Evolutionary conservation across 495 filamentous ascomycete species (phyloP).

Genomic region (Lophiotrema nucula): DNA sequence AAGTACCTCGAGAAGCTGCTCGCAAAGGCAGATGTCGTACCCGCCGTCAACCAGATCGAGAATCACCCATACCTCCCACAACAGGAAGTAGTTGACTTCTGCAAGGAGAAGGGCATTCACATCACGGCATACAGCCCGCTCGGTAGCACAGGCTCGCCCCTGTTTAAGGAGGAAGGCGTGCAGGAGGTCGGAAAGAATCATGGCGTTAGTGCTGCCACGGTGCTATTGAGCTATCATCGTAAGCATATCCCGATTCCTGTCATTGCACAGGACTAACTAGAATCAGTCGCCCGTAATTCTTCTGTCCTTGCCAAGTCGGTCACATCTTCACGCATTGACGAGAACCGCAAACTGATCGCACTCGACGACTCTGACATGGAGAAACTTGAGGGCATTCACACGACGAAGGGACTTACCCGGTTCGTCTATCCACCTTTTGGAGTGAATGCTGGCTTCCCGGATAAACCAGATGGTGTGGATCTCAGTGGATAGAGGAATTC

Average conservation of each 20-base stretch:
- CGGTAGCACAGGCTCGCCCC: conserved; percentile 73
- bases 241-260: too few relatives aligned
- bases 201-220: conserved; percentile 57
- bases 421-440: conserved; percentile 81
- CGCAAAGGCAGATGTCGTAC: conserved; percentile 60
- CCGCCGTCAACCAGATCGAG: conserved; percentile 91
- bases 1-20: conserved; percentile 72
- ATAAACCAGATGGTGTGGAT: conserved; percentile 52
- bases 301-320: conserved; percentile 81
- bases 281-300: conserved; percentile 63
- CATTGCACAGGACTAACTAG: too few relatives aligned
- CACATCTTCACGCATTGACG: conserved; percentile 68
- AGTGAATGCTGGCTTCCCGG: conserved; percentile 73
- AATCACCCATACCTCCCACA: conserved; percentile 83
- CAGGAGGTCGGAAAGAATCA: conserved; percentile 69
- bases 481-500: conserved; percentile 22
- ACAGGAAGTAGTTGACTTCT: conserved; percentile 79
- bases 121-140: conserved; percentile 75
- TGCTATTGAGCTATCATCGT: conserved; percentile 76
- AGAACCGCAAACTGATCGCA: conserved; percentile 67
- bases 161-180: conserved; percentile 66
- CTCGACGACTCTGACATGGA: conserved; percentile 66
- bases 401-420: conserved; percentile 61
- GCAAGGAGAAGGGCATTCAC: conserved; percentile 69
- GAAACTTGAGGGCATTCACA: conserved; percentile 59